Evolutionary conservation across 805 yeast species (phyloP), one percentile per base, ranked within the genome.

Genomic region (Yarrowia osloensis): DNA sequence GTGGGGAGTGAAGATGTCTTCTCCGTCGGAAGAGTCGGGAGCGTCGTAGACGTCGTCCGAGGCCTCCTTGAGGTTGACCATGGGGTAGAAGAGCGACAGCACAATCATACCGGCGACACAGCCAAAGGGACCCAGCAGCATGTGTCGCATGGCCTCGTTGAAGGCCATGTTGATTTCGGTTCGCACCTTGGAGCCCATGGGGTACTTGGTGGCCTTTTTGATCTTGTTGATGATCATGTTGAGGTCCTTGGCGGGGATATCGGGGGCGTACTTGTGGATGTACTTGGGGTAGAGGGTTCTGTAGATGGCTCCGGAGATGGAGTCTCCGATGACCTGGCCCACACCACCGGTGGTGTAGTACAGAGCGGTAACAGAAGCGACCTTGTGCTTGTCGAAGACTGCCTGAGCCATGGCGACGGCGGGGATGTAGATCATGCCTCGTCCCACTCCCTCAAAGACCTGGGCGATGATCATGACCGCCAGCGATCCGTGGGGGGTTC

Each of bases 341-440:
- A 57, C 47, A 19, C 63, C 63, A 19, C 63, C 63, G 8, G 49
- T 57, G 24, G 63, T 57, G 63, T 57, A 57, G 49, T 57, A 57
- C 13, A 57, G 63, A 21, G 63, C 63, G 11, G 63, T 57, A 13
- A 57, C 63, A 1, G 63, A 57, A 19, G 63, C 63, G 12, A 57
- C 63, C 49, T 57, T 57, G 49, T 57, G 63, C 24, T 57, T 57
- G 22, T 57, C 63, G 21, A 57, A 57, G 26, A 57, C 63, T 17
- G 63, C 63, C 49, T 57, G 63, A 17, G 63, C 63, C 63, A 57
- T 57, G 35, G 63, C 63, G n/a, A 57, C 63, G 8, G 63, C 63
- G 9, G 63, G 63, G 15, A 57, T 57, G 63, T 57, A 57, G 22
- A 57, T 57, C 63, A 57, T 57, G 4, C 63, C 63, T 57, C 63